These are phyloP conservation scores for Raphanus hybrid DNA, from an alignment of 441 rosid species.

Conservation along the genomic window DNA sequence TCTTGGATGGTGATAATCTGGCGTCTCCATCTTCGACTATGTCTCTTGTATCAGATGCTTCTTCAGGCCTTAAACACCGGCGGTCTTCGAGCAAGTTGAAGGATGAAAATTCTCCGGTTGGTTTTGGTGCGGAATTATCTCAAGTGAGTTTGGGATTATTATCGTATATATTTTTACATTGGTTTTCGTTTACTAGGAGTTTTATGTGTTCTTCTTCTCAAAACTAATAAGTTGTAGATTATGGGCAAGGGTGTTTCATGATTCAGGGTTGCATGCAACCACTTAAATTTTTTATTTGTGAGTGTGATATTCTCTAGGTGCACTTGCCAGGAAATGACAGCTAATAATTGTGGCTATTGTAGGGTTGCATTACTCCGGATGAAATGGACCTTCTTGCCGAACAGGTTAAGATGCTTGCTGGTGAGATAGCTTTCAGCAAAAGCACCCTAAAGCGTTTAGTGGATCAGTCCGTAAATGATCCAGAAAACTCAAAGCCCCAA, in stretches of 20 bases:
- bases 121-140: constrained; percentile 72
- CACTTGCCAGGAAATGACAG: constrained; percentile 26
- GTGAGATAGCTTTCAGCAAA: constrained; percentile 94
- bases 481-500: constrained; percentile 79
- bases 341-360: constrained; percentile 35
- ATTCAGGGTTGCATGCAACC: constrained; percentile 15
- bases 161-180: background rate
- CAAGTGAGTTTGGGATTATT: constrained; percentile 53
- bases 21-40: constrained; percentile 60
- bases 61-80: constrained; percentile 63
- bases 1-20: constrained; percentile 63
- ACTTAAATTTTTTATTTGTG: background rate
- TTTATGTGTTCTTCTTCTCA: background rate
- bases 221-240: constrained; percentile 5
- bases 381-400: constrained; percentile 98
- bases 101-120: constrained; percentile 76
- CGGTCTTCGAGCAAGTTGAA: constrained; percentile 87
- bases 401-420: constrained; percentile 99
- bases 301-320: background rate
- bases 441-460: constrained; percentile 96
- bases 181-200: background rate
- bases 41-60: constrained; percentile 54
- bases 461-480: constrained; percentile 89
- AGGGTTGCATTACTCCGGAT: constrained; percentile 85
- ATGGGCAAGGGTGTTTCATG: constrained; percentile 5